Conservation (phyloP, 2,329 filamentous ascomycete species). For the Fusarium lateritium region DNA sequence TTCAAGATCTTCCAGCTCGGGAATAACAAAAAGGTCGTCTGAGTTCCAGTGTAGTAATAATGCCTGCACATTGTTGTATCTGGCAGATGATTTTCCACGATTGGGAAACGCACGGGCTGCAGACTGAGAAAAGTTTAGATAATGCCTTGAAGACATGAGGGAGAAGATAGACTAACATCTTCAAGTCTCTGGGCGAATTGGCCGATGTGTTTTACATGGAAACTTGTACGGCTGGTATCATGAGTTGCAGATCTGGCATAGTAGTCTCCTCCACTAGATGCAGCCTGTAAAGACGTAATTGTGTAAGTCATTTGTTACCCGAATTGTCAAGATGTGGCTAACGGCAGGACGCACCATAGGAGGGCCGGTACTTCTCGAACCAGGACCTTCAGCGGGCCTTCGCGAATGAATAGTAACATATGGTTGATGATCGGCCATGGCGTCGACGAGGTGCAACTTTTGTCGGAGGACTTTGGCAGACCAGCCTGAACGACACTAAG, state of each 20-base stretch:
- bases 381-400: slow-evolving; percentile 61
- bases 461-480: slow-evolving; percentile 2
- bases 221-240: slow-evolving; percentile 70
- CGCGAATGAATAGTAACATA: slow-evolving; percentile 69
- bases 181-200: slow-evolving; percentile 69
- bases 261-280: slow-evolving; percentile 42
- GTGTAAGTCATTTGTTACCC: slow-evolving; percentile 34
- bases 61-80: slow-evolving; percentile 69
- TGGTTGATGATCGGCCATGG: slow-evolving; percentile 61
- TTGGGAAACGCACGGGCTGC: slow-evolving; percentile 71
- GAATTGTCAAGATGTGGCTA: neutral
- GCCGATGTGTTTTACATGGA: slow-evolving; percentile 70
- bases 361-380: slow-evolving; percentile 62
- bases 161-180: slow-evolving; percentile 59
- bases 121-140: slow-evolving; percentile 57
- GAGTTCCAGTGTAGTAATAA: slow-evolving; percentile 71
- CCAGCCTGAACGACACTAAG: slow-evolving; percentile 18
- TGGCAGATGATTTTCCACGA: slow-evolving; percentile 64
- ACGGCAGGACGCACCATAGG: slow-evolving; percentile 61
- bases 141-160: neutral
- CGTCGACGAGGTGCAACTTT: slow-evolving; percentile 11
- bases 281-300: slow-evolving; percentile 28
- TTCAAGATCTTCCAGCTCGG: slow-evolving; percentile 70
- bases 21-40: slow-evolving; percentile 71
- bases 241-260: slow-evolving; percentile 63